Percentiles rank a stretch among this genome's conserved stretches.
Evolutionary conservation across 371 early-diverging fungal species (phyloP).

Genomic region (Actinomucor elegans): DNA sequence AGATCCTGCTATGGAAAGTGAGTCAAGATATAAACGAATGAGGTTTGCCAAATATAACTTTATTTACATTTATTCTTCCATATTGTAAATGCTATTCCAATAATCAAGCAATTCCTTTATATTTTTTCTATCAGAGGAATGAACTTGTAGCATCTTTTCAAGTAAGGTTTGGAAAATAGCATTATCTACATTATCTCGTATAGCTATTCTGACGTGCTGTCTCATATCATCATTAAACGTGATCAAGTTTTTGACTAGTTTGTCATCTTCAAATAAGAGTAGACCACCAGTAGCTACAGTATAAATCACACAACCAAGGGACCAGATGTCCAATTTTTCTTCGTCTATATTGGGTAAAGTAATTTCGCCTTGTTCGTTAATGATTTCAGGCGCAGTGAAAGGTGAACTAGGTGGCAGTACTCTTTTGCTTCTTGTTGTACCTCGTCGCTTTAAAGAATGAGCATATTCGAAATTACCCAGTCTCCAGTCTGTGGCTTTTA

Average conservation of each 20-base stretch:
- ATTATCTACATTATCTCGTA: conserved; percentile 10
- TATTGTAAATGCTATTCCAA: conserved; percentile 15
- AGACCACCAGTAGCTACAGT: conserved; percentile 7
- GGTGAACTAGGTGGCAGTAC: neutral
- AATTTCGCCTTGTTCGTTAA: neutral
- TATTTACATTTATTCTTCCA: conserved; percentile 10
- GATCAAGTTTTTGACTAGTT: conserved; percentile 3
- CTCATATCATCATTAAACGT: conserved; percentile 2
- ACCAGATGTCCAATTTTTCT: conserved; percentile 19
- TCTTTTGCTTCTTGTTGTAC: neutral
- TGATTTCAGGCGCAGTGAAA: conserved; percentile 15
- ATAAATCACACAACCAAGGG: conserved; percentile 20
- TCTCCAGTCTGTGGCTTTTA: conserved; percentile 16
- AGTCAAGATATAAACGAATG: no score
- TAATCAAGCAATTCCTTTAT: neutral
- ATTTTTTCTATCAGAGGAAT: conserved; percentile 13
- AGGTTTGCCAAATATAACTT: no score
- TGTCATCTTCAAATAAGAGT: conserved; percentile 1
- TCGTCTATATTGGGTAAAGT: no score
- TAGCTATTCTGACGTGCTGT: neutral
- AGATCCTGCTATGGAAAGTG: no score
- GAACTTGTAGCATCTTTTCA: conserved; percentile 10
- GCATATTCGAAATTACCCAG: conserved; percentile 12
- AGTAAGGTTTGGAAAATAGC: neutral
- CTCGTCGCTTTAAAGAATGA: neutral